These are phyloP conservation scores for Globisporangium nagaii DNA, from an alignment of 352 stramenopile genomes.

Conservation along the genomic window DNA sequence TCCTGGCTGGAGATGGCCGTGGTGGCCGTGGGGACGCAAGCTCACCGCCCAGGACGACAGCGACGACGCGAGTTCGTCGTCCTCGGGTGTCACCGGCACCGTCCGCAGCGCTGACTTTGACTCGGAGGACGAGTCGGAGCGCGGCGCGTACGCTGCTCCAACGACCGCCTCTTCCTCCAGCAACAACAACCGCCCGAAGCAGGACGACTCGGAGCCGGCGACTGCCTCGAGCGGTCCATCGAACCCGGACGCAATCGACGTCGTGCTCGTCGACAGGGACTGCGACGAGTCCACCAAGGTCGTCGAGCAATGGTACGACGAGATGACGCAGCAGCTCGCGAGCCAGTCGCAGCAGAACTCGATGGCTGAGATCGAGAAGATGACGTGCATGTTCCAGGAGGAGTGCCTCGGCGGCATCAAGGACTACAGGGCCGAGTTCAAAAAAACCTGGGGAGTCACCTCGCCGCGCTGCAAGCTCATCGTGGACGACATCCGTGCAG, in stretches of 20 bases:
- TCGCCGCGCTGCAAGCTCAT: slow-evolving; percentile 33
- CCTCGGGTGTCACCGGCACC: background rate
- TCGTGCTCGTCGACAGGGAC: slow-evolving; percentile 22
- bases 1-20: slow-evolving; percentile 4
- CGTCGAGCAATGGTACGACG: slow-evolving; percentile 35
- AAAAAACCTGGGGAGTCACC: slow-evolving; percentile 30
- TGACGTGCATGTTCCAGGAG: slow-evolving; percentile 46
- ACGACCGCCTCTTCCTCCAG: no score
- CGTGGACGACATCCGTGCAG: slow-evolving; percentile 35
- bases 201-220: slow-evolving; percentile 2
- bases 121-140: no score
- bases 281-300: slow-evolving; percentile 15
- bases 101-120: background rate
- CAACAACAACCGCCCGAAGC: slow-evolving; percentile 1
- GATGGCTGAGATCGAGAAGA: slow-evolving; percentile 44
- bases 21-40: slow-evolving; percentile 8
- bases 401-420: slow-evolving; percentile 36
- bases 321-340: slow-evolving; percentile 23
- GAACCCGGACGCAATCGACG: slow-evolving; percentile 15
- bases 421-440: slow-evolving; percentile 40
- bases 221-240: background rate
- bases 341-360: slow-evolving; percentile 22
- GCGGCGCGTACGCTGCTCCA: no score
- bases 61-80: background rate
- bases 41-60: background rate